Conservation (phyloP, 768 basidiomycete genomes). For the Kwoniella sp. region DNA sequence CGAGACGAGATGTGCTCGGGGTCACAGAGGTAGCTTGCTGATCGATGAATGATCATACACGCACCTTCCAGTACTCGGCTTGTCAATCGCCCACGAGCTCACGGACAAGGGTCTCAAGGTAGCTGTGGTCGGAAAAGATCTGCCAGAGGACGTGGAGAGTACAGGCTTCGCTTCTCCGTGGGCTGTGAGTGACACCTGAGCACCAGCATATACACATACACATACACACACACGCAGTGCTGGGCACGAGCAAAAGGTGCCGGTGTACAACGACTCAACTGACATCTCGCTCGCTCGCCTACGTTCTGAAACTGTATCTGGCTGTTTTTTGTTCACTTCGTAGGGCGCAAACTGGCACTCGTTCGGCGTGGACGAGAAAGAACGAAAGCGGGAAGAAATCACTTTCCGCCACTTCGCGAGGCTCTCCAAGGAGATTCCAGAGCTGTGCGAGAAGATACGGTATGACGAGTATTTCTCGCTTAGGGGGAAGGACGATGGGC, state of each 20-base stretch:
- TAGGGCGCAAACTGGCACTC: conserved; percentile 56
- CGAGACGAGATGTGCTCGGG: background rate
- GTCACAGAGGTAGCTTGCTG: background rate
- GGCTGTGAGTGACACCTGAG: conserved; percentile 45
- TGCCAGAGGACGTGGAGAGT: conserved; percentile 53
- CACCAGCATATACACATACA: background rate
- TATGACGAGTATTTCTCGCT: conserved; percentile 42
- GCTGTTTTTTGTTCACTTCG: background rate
- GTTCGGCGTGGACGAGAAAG: conserved; percentile 36
- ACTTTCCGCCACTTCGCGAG: conserved; percentile 40
- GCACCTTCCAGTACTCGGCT: conserved; percentile 52
- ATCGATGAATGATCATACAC: too few species aligned
- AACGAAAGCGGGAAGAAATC: conserved; percentile 30
- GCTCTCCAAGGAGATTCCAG: conserved; percentile 43
- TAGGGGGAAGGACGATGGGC: conserved; percentile 10
- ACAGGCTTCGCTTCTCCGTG: conserved; percentile 55
- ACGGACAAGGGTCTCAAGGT: conserved; percentile 41
- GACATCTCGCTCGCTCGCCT: too few species aligned
- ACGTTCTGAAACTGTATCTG: too few species aligned
- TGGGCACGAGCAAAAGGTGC: background rate
- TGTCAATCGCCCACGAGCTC: conserved; percentile 51
- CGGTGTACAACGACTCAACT: too few species aligned
- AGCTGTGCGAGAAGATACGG: conserved; percentile 35
- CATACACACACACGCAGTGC: background rate
- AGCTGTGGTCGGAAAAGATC: conserved; percentile 53